Base-by-base conservation (phyloP, 1,284 basidiomycete species). In the Thecaphora thlaspeos region DNA sequence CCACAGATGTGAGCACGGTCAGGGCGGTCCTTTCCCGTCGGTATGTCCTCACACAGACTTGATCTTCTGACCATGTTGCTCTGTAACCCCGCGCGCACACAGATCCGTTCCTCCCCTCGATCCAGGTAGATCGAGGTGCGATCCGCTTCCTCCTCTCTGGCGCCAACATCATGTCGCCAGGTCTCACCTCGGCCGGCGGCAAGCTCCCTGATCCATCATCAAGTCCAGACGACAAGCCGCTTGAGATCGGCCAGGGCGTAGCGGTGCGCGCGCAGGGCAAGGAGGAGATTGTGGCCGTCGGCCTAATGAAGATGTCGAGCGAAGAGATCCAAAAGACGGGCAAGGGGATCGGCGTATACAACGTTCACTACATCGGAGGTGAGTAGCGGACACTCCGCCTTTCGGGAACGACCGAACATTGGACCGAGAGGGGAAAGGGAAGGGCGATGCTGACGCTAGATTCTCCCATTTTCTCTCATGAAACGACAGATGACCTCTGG, bases 251-350 rank as follows among this genome's bases (percentile, higher is more conserved):
- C 11, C 82, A 84, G 1, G 82, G 89, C 14, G 91, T 99, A 15
- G 90, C 89, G 1, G 88, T 99, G 52, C 83, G 87, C 68, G 91
- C 92, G 17, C 92, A 98, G 79, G 94, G 93, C n/a, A 99, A 99
- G 80, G 88, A 93, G 63, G 86, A 91, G 68, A 87, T 93, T 1
- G 86, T 90, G 28, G 94, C 87, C 0, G 84, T 99, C 51, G 95
- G 95, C 2, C 81, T 91, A 54, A 86, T 88, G 62, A 88, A 89
- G 78, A 81, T 93, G 63, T 81, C 84, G 44, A 90, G 90, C 26
- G 91, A 92, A 71, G 92, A 97, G 47, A 94, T 99, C 78, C 85
- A 86, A 78, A 84, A 83, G 78, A 81, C 90, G 24, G 95, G 92
- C 75, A 97, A 96, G 80, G 91, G 87, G 37, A 84, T 92, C 37